These are phyloP conservation scores for Ichthyophthirius multifiliis DNA, from an alignment of 169 alveolate genomes.

Conservation along the genomic window DNA sequence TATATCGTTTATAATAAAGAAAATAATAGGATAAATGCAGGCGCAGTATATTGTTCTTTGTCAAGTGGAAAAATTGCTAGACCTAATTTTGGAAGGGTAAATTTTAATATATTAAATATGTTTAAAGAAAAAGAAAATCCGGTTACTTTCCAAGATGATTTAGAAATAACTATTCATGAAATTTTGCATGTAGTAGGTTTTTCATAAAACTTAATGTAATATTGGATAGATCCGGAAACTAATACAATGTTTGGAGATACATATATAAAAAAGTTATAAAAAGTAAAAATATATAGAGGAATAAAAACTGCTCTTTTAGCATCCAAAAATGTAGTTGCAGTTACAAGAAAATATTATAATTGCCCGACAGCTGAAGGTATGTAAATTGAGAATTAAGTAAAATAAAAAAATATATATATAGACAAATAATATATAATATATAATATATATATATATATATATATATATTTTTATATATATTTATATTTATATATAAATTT, in stretches of 20 bases:
- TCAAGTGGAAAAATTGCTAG: not conserved
- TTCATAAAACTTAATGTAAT: not conserved
- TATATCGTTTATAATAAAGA: not conserved
- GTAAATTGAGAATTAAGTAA: constrained; percentile 39
- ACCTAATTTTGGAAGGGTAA: constrained; percentile 5
- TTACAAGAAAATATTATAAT: constrained; percentile 35
- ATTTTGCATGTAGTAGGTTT: not conserved
- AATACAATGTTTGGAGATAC: not conserved
- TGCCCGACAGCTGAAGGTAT: constrained; percentile 44
- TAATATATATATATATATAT: too few species aligned
- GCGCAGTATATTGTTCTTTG: not conserved
- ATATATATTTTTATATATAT: not conserved
- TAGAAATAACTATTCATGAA: not conserved
- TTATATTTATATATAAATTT: not conserved
- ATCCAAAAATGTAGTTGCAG: constrained; percentile 30
- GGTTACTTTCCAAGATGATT: not conserved
- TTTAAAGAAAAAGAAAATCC: not conserved
- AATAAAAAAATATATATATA: too few species aligned
- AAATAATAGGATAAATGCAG: not conserved
- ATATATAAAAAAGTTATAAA: not conserved
- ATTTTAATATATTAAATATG: not conserved
- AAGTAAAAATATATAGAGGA: not conserved
- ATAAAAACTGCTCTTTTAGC: not conserved
- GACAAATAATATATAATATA: too few species aligned
- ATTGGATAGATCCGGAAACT: constrained; percentile 5